phyloP scores from a whole-genome alignment of 75 land plant genomes.

The Pinus tabuliformis region DNA sequence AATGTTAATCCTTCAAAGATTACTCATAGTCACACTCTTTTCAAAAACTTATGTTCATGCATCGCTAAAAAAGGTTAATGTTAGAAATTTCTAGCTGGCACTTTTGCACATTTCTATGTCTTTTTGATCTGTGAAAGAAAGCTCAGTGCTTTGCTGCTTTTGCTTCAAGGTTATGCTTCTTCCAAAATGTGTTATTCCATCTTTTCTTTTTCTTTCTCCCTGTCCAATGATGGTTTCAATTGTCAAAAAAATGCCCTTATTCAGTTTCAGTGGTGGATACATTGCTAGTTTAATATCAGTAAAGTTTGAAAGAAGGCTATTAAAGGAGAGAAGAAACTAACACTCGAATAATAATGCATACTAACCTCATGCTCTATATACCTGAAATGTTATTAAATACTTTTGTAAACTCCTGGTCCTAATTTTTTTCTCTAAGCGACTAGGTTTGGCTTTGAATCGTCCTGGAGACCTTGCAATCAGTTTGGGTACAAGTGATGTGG shows the following conservation, averaged over 20 bases:
- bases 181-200: not conserved
- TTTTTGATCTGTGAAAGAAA: not conserved
- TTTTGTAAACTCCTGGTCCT: not conserved
- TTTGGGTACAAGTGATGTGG: conserved; percentile 98
- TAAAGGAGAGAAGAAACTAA: not conserved
- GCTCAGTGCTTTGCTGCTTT: not conserved
- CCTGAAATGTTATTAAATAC: not conserved
- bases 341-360: not conserved
- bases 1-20: not conserved
- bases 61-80: not conserved
- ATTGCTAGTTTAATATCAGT: not conserved
- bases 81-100: not conserved
- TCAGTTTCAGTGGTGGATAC: not conserved
- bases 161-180: not conserved
- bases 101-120: not conserved
- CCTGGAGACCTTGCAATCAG: conserved; percentile 99
- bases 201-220: not conserved
- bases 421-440: conserved; percentile 5
- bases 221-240: not conserved
- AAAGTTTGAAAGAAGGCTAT: conserved; percentile 1
- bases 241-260: not conserved
- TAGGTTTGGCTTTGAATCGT: conserved; percentile 85
- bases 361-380: not conserved
- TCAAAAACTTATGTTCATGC: not conserved
- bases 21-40: not conserved